Conservation (phyloP, 148 eudicot genomes). For the Pouteria glomerata region DNA sequence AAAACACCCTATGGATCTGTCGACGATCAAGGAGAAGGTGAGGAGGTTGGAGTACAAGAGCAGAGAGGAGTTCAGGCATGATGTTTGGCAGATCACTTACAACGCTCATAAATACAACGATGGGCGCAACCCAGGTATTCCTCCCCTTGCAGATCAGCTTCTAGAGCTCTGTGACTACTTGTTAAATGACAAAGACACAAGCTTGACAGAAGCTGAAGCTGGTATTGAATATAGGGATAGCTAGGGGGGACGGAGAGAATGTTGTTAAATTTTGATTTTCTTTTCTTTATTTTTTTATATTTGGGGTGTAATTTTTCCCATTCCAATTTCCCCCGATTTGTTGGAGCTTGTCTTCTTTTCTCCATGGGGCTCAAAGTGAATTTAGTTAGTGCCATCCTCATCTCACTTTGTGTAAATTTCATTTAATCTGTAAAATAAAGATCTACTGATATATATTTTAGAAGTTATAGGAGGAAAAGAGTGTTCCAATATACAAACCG, state of each 20-base stretch:
- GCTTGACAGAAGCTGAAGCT: constrained; percentile 67
- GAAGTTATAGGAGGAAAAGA: not conserved
- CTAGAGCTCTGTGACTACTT: constrained; percentile 74
- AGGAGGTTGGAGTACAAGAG: constrained; percentile 72
- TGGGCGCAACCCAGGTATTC: constrained; percentile 81
- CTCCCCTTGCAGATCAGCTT: constrained; percentile 90
- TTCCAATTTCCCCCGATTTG: not conserved
- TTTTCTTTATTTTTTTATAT: not conserved
- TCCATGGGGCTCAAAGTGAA: not conserved
- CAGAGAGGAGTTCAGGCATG: constrained; percentile 70
- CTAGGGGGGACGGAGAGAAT: not conserved
- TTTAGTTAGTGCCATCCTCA: not conserved
- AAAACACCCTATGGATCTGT: constrained; percentile 79
- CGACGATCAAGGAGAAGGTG: constrained; percentile 73
- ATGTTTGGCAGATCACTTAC: constrained; percentile 73
- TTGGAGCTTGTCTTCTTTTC: not conserved
- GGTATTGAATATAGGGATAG: constrained; percentile 34
- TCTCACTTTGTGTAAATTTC: constrained; percentile 9
- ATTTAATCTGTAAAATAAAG: constrained; percentile 4
- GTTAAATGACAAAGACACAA: constrained; percentile 37
- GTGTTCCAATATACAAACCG: not conserved
- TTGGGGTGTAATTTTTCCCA: not conserved
- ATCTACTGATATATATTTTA: not conserved
- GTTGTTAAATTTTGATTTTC: not conserved
- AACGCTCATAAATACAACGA: constrained; percentile 84